Conservation (phyloP, 1,284 basidiomycete genomes). For the Microbotryum scabiosae region DNA sequence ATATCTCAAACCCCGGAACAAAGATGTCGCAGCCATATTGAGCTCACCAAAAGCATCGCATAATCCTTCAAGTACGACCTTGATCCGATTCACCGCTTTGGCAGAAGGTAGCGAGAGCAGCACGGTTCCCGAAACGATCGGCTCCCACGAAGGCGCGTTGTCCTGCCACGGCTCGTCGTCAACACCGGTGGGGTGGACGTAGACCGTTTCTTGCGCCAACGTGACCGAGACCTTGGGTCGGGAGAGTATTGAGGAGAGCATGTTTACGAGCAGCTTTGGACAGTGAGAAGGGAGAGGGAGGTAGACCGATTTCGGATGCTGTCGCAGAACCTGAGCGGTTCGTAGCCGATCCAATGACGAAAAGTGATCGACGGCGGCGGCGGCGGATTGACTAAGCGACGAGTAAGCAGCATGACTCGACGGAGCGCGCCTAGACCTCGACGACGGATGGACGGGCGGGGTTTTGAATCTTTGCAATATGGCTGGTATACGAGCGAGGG, state of each 20-base stretch:
- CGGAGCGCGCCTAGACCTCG: neutral
- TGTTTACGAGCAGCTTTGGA: neutral
- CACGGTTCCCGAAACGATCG: conserved; percentile 17
- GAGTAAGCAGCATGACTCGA: neutral
- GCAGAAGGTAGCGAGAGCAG: conserved; percentile 13
- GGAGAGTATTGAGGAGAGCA: neutral
- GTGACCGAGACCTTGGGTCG: neutral
- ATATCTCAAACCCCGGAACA: too few species aligned
- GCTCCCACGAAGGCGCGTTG: conserved; percentile 12
- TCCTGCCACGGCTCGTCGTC: neutral
- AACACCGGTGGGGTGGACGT: neutral
- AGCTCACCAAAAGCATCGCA: conserved; percentile 17
- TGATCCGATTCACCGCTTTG: conserved; percentile 7
- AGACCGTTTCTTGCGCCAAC: neutral
- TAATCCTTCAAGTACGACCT: conserved; percentile 22
- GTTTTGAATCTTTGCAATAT: too few species aligned
- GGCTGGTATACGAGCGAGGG: too few species aligned
- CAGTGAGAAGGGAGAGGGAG: too few species aligned
- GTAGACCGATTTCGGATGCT: too few species aligned
- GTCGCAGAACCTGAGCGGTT: too few species aligned
- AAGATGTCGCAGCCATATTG: too few species aligned
- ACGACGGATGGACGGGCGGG: neutral
- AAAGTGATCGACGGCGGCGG: too few species aligned
- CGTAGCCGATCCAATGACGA: too few species aligned
- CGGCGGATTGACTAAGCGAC: neutral